These are phyloP conservation scores for Penicillium fimorum DNA, from an alignment of 495 filamentous ascomycete genomes.

Conservation along the genomic window DNA sequence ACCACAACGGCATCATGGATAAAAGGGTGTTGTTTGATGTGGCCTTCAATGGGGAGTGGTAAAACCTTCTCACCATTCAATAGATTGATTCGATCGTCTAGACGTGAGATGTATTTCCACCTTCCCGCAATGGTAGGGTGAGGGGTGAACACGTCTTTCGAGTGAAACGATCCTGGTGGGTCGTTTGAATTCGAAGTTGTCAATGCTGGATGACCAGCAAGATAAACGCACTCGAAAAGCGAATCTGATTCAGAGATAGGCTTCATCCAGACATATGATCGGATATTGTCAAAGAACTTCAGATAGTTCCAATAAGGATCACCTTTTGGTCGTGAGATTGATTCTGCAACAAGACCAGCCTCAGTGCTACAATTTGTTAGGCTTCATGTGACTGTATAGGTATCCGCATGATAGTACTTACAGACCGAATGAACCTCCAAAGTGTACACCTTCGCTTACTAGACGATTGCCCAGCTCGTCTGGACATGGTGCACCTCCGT, in stretches of 20 bases:
- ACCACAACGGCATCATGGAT: slow-evolving; percentile 61
- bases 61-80: slow-evolving; percentile 69
- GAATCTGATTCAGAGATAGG: slow-evolving; percentile 35
- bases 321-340: slow-evolving; percentile 43
- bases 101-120: slow-evolving; percentile 63
- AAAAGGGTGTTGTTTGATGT: slow-evolving; percentile 48
- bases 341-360: slow-evolving; percentile 51
- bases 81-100: slow-evolving; percentile 64
- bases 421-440: slow-evolving; percentile 54
- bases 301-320: slow-evolving; percentile 58
- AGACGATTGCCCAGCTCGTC: slow-evolving; percentile 58
- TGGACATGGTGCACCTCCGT: slow-evolving; percentile 53
- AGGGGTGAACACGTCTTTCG: slow-evolving; percentile 60
- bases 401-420: slow-evolving; percentile 26
- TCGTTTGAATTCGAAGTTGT: slow-evolving; percentile 54
- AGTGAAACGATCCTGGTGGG: slow-evolving; percentile 51
- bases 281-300: slow-evolving; percentile 45
- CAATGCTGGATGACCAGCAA: slow-evolving; percentile 51
- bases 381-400: not conserved
- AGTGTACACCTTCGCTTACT: slow-evolving; percentile 45
- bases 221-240: slow-evolving; percentile 54
- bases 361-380: slow-evolving; percentile 47
- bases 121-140: slow-evolving; percentile 57
- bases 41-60: slow-evolving; percentile 61
- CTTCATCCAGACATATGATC: slow-evolving; percentile 51